Percentiles rank a stretch among this genome's conserved stretches.
phyloP scores from a whole-genome alignment of 139 green algal species.

The Chlamydomonas eustigma region DNA sequence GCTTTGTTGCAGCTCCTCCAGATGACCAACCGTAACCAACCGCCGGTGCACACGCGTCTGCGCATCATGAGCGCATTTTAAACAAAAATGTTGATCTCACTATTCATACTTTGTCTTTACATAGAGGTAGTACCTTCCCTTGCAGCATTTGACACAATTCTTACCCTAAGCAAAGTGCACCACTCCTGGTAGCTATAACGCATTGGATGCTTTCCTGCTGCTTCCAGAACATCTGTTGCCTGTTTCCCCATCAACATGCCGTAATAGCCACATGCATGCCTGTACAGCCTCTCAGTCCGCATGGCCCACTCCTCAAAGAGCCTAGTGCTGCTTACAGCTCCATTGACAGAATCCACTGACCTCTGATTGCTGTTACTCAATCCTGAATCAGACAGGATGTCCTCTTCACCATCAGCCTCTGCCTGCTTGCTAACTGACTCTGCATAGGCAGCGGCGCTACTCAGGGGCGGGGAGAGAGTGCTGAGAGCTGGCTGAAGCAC shows the following conservation, averaged over 20 bases:
- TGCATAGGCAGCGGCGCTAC: background rate
- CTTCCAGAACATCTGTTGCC: slow-evolving; percentile 42
- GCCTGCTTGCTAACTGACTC: background rate
- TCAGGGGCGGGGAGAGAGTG: slow-evolving; percentile 11
- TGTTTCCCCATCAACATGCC: slow-evolving; percentile 38
- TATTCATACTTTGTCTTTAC: too few relatives aligned
- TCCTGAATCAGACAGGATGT: too few relatives aligned
- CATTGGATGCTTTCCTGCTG: slow-evolving; percentile 39
- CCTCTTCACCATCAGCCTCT: background rate
- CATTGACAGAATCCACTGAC: too few relatives aligned
- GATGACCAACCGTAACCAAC: slow-evolving; percentile 12
- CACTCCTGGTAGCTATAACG: slow-evolving; percentile 55
- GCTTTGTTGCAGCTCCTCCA: background rate
- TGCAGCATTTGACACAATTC: too few relatives aligned
- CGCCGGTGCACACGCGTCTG: slow-evolving; percentile 20
- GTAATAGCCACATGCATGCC: slow-evolving; percentile 38
- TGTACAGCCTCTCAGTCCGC: slow-evolving; percentile 19
- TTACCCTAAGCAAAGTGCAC: slow-evolving; percentile 54
- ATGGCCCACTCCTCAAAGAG: background rate
- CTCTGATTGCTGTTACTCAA: too few relatives aligned
- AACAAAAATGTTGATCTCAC: too few relatives aligned
- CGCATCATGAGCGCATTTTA: slow-evolving; percentile 24
- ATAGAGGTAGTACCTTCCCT: too few relatives aligned
- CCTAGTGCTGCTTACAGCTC: background rate
- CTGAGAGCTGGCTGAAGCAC: slow-evolving; percentile 49